Evolutionary conservation across 164 flowering plant genomes (phyloP), one percentile per base, ranked within the genome.

Genomic region (Sedum album): DNA sequence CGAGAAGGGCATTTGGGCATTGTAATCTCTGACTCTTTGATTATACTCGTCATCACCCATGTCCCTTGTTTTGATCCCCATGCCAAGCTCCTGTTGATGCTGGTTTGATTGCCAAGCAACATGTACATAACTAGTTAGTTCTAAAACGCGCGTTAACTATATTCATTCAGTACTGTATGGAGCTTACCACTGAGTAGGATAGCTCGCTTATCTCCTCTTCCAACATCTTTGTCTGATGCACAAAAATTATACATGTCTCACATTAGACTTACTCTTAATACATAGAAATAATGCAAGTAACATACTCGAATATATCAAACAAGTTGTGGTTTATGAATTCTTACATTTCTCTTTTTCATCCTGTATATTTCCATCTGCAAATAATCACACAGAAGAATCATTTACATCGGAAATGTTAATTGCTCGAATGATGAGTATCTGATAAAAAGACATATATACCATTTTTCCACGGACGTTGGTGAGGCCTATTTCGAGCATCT

Each of bases 171-270:
- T 10, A 44, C 44, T 28, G 20, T 1, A 57, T 57, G 38, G 36
- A 44, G 25, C 33, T 31, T 82, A 87, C 96, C 88, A 79, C 68
- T 60, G 66, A 42, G 71, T 48, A 79, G 11, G 28, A 66, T 60
- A 88, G 84, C 35, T 68, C 71, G 76, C 76, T 79, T n/a, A 81
- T 74, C 72, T 85, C 88, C 66, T 86, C 90, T 74, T 90, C 96
- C 70, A 82, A 38, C 66, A 69, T 67, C 71, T 67, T 78, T 2
- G 31, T 67, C 88, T 82, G 82, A 65, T 20, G 48, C 33, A 31
- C 36, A 36, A 28, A 10, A 48, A 26, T 15, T 23, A 17, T 3
- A 35, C 38, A 35, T 35, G 7, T 3, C 38, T 3, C 38, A 35
- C 38, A 35, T 35, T 35, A 35, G 5, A 35, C 38, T 35, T 35